phyloP scores from a whole-genome alignment of 306 rosid genomes.

The Pyrus betulifolia region DNA sequence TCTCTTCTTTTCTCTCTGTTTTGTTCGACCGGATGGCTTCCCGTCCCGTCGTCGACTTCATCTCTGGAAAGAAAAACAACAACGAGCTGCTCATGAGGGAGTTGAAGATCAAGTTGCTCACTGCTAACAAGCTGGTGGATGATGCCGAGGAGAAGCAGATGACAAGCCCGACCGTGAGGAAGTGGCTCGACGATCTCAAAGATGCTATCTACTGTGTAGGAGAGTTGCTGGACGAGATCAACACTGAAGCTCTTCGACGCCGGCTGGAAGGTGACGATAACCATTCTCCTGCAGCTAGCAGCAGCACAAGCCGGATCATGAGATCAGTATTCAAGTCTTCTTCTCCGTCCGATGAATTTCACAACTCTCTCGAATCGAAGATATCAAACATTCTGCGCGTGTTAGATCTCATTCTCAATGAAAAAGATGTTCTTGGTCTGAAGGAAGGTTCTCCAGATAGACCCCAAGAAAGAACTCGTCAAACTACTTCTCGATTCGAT shows the following conservation, averaged over 20 bases:
- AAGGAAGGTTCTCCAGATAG: not conserved
- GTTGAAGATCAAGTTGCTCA: not conserved
- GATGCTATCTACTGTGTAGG: not conserved
- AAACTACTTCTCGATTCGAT: not conserved
- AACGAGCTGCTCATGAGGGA: not conserved
- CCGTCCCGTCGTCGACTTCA: not conserved
- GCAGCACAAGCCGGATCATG: too few relatives aligned
- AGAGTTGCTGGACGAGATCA: conserved; percentile 29
- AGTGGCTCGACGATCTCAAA: conserved; percentile 1
- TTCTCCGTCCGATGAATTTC: not conserved
- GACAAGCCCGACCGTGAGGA: not conserved
- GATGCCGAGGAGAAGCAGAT: conserved; percentile 36
- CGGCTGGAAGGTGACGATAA: not conserved
- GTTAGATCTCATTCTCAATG: not conserved
- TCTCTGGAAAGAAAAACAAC: not conserved
- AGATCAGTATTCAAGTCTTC: too few relatives aligned
- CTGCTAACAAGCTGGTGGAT: conserved; percentile 11
- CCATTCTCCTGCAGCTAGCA: too few relatives aligned
- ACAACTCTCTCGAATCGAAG: too few relatives aligned
- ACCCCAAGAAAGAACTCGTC: not conserved
- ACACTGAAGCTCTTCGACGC: conserved; percentile 4
- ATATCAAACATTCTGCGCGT: too few relatives aligned
- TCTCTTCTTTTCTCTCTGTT: not conserved
- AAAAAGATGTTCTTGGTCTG: conserved; percentile 2
- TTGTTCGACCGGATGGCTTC: not conserved